A percentile compares a stretch with the other conserved stretches of the same genome.
Conservation (phyloP, 2,329 filamentous ascomycete species). For the Trichoderma sp. region DNA sequence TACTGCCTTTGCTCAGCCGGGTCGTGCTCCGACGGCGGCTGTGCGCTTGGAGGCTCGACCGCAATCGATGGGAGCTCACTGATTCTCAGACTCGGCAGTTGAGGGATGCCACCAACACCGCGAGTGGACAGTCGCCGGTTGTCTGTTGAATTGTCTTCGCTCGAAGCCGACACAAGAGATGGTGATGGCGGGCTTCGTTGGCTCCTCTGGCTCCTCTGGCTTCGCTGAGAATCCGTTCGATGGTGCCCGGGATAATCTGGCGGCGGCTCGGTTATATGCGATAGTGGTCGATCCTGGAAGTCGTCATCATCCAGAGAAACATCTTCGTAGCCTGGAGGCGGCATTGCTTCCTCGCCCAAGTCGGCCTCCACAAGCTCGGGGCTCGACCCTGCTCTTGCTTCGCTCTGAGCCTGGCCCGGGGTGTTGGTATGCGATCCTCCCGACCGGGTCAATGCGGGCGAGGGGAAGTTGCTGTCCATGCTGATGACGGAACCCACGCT, state of each 20-base stretch:
- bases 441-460: constrained; percentile 39
- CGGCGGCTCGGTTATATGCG: constrained; percentile 48
- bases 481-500: constrained; percentile 58
- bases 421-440: constrained; percentile 45
- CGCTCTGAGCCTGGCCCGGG: constrained; percentile 33
- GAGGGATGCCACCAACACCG: constrained; percentile 43
- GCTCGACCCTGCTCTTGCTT: constrained; percentile 47
- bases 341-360: constrained; percentile 46
- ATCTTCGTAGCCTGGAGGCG: constrained; percentile 56
- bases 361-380: constrained; percentile 54
- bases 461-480: constrained; percentile 47
- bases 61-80: constrained; percentile 52
- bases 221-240: constrained; percentile 30
- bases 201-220: constrained; percentile 4
- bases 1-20: constrained; percentile 3
- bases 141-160: neutral
- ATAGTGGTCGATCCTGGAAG: constrained; percentile 38
- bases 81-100: constrained; percentile 53
- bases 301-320: constrained; percentile 43
- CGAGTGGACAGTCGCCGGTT: constrained; percentile 24
- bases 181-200: constrained; percentile 1
- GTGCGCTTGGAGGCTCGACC: constrained; percentile 22
- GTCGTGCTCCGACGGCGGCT: neutral
- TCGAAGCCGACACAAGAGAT: neutral
- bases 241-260: constrained; percentile 50